phyloP scores from a whole-genome alignment of 805 yeast genomes.

The Jamesozyma jinghongensis region DNA sequence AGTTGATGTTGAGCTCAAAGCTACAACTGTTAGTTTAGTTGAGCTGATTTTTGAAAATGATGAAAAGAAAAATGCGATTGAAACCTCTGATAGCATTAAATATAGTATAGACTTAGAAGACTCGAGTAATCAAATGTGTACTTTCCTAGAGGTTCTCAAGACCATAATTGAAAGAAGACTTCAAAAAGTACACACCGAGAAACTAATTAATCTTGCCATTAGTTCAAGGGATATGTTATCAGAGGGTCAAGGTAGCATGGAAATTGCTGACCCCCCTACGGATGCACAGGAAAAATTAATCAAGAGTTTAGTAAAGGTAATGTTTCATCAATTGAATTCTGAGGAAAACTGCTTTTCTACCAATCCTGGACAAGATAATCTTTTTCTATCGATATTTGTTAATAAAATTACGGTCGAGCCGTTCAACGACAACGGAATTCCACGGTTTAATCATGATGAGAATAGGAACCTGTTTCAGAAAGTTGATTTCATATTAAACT shows the following conservation, averaged over 20 bases:
- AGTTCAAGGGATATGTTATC: constrained; percentile 10
- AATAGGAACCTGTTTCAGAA: neutral
- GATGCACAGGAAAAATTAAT: constrained; percentile 20
- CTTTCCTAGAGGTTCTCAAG: constrained; percentile 8
- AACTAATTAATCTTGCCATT: constrained; percentile 7
- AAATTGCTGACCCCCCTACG: constrained; percentile 19
- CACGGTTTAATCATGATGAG: neutral
- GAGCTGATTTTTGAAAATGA: constrained; percentile 4
- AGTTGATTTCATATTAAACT: neutral
- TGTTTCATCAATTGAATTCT: constrained; percentile 15
- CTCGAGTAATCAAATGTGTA: neutral
- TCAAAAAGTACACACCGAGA: constrained; percentile 2
- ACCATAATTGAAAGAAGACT: constrained; percentile 12
- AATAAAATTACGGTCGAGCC: constrained; percentile 9
- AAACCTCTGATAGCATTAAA: neutral
- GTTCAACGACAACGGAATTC: neutral
- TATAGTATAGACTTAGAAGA: neutral
- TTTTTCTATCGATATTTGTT: constrained; percentile 21
- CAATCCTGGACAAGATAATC: constrained; percentile 20
- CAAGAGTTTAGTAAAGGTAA: constrained; percentile 17
- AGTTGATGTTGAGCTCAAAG: constrained; percentile 14
- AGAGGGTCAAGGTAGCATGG: constrained; percentile 24
- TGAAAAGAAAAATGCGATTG: constrained; percentile 2
- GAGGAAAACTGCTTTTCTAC: constrained; percentile 1
- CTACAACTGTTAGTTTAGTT: constrained; percentile 10